Conservation (phyloP, 768 basidiomycete species). For the Baorangia bicolor region DNA sequence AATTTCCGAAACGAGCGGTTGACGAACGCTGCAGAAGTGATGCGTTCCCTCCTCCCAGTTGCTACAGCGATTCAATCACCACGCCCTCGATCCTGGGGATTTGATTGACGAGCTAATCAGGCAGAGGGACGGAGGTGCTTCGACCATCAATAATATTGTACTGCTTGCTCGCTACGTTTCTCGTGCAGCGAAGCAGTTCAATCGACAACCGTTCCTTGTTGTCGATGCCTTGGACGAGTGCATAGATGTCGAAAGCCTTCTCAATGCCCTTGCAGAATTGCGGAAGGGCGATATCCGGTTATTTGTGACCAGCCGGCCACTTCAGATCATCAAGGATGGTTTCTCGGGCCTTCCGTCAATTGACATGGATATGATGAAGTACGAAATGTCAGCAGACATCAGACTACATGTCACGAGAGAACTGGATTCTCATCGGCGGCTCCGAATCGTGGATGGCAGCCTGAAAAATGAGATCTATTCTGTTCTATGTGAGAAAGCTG, state of each 20-base stretch:
- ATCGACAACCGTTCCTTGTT: slow-evolving; percentile 2
- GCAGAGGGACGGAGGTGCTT: too few relatives aligned
- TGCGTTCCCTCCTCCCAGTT: slow-evolving; percentile 21
- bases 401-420: slow-evolving; percentile 1
- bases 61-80: not conserved
- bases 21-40: slow-evolving; percentile 5
- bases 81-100: not conserved
- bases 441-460: not conserved
- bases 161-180: slow-evolving; percentile 3
- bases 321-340: slow-evolving; percentile 6
- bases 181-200: not conserved
- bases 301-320: slow-evolving; percentile 13
- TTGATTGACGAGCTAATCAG: not conserved
- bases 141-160: too few relatives aligned
- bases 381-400: slow-evolving; percentile 5
- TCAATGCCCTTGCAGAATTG: not conserved
- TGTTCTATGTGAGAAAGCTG: not conserved
- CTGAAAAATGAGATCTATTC: slow-evolving; percentile 6
- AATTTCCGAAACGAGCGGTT: slow-evolving; percentile 16
- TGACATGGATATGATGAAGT: slow-evolving; percentile 1
- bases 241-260: not conserved
- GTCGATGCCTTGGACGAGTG: slow-evolving; percentile 22
- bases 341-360: not conserved
- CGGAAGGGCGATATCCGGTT: not conserved
- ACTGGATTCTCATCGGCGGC: slow-evolving; percentile 8